phyloP scores from a whole-genome alignment of 306 rosid species.

The Calophaca sinica region DNA sequence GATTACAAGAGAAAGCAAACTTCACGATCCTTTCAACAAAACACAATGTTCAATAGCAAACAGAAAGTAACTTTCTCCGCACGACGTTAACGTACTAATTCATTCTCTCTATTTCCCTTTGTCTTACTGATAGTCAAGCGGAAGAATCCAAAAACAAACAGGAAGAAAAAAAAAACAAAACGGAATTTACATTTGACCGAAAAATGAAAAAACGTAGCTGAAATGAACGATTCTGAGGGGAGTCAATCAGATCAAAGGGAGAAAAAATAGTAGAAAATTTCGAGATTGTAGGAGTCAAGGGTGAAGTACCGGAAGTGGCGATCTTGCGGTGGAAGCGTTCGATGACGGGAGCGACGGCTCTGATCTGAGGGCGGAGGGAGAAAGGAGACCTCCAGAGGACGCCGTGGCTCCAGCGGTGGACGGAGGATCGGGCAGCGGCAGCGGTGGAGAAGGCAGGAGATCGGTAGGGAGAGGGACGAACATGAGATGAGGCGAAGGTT shows the following conservation, averaged over 20 bases:
- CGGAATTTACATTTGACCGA: too few relatives aligned
- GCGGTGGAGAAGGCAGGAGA: conserved; percentile 59
- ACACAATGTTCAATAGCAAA: neutral
- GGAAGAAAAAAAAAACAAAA: too few relatives aligned
- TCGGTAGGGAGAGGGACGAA: conserved; percentile 43
- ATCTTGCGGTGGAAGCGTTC: conserved; percentile 78
- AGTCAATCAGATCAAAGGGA: too few relatives aligned
- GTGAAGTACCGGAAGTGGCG: conserved; percentile 72
- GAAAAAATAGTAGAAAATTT: too few relatives aligned
- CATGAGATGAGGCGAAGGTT: conserved; percentile 45
- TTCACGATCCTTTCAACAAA: conserved; percentile 2
- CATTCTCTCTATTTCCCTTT: too few relatives aligned
- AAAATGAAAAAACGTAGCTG: too few relatives aligned
- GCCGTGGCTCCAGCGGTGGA: conserved; percentile 80
- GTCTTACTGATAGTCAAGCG: too few relatives aligned
- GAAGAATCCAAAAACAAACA: too few relatives aligned
- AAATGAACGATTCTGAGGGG: too few relatives aligned
- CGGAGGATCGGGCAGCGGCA: conserved; percentile 48
- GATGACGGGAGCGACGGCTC: conserved; percentile 74
- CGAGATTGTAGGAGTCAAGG: too few relatives aligned
- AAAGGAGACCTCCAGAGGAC: conserved; percentile 69
- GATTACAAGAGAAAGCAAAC: neutral
- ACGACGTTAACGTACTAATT: neutral
- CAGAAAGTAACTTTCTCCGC: neutral
- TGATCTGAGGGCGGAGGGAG: conserved; percentile 85